Evolutionary conservation across 257 asterid genomes (phyloP), one percentile per base, ranked within the genome.

Genomic region (Linderniella brevidens): DNA sequence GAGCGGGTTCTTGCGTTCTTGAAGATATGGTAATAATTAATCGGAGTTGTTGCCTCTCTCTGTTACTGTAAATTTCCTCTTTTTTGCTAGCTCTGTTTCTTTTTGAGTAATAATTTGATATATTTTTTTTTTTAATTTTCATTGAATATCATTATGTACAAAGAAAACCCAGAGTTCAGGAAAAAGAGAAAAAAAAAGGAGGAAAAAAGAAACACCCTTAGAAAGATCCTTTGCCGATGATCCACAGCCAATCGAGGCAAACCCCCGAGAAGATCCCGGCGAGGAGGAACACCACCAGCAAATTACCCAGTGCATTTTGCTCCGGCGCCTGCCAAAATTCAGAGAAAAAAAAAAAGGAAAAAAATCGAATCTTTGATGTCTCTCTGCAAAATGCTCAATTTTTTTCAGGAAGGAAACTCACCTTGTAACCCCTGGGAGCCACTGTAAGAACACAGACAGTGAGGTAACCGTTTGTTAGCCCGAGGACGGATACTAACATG

Each of bases 401-500:
- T 3, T 0, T 1, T 15, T 17, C 17, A 8, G 17, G 19, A 11
- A 4, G 3, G 3, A 13, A 5, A 50, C 79, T 53, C 40, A 83
- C 97, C 92, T 74, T 84, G 55, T 77, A 88, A 8, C 92, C 93
- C 57, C 55, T 67, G n/a, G 95, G 97, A 51, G 93, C 93, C 7
- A 55, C 76, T 0, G 78, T 62, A 62, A 78, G 68, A 13, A 75
- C 84, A 57, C 90, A 84, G 0, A 84, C 90, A 0, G 94, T 76
- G 39, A 88, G 86, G 58, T 84, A 61, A 5, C 97, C 97, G 11
- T 88, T 88, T 0, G 94, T 74, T 15, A 88, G 51, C 17, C 97
- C 94, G 29, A 84, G 61, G 56, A 80, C 65, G 4, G 95, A 76
- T 4, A 75, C 62, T 0, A 88, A 76, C 56, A 74, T 11, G 59